Percentiles rank a stretch among this genome's conserved stretches.
Conservation (phyloP, 148 eudicot species). For the Spergularia bocconei region DNA sequence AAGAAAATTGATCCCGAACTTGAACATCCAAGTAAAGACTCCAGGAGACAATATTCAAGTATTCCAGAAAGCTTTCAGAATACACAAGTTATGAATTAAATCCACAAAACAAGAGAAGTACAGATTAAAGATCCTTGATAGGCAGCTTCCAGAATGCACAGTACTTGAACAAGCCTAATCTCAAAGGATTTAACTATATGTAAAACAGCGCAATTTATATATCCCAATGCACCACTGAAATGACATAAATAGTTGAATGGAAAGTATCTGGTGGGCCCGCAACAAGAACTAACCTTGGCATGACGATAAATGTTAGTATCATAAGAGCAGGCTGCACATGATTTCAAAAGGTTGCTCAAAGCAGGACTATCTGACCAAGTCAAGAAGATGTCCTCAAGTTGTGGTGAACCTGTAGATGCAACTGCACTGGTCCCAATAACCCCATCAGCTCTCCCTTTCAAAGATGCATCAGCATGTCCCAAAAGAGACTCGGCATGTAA, state of each 20-base stretch:
- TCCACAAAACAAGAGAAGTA: too few relatives aligned
- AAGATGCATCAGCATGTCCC: conserved; percentile 34
- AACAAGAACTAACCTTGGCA: conserved; percentile 28
- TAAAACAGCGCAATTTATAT: too few relatives aligned
- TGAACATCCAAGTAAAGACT: background rate
- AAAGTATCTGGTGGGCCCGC: background rate
- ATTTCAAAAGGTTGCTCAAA: conserved; percentile 52
- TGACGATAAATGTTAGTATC: conserved; percentile 40
- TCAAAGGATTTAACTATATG: too few relatives aligned
- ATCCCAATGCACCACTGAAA: too few relatives aligned
- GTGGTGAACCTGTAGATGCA: conserved; percentile 32
- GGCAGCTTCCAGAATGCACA: too few relatives aligned
- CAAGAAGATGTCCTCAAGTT: conserved; percentile 48
- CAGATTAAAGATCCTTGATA: too few relatives aligned
- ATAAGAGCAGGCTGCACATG: conserved; percentile 52
- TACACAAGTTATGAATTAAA: too few relatives aligned
- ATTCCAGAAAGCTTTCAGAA: background rate
- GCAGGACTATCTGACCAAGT: conserved; percentile 54
- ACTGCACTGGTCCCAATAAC: conserved; percentile 25
- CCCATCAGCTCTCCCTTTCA: conserved; percentile 32
- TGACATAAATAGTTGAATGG: background rate
- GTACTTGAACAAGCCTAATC: too few relatives aligned
- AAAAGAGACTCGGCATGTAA: conserved; percentile 47
- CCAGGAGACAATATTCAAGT: background rate
- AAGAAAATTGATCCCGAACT: background rate